phyloP scores from a whole-genome alignment of 2,329 filamentous ascomycete genomes.

The Sordariomycetes sp. region DNA sequence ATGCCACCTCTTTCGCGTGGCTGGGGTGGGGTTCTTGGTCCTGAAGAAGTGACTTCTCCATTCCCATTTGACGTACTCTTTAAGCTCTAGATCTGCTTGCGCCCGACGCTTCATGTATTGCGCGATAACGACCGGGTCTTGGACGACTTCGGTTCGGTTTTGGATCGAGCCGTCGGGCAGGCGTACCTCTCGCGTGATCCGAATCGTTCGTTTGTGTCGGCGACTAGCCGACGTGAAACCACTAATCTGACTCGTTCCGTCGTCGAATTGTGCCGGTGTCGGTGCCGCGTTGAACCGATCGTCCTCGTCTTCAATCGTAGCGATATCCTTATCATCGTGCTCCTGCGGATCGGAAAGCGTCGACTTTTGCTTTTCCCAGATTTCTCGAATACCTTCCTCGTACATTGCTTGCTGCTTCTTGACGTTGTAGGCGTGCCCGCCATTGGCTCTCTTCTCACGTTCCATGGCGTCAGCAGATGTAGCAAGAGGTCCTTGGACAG shows the following conservation, averaged over 20 bases:
- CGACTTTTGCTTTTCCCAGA: slow-evolving; percentile 82
- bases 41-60: too few relatives aligned
- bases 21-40: too few relatives aligned
- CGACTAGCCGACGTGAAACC: slow-evolving; percentile 58
- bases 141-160: slow-evolving; percentile 58
- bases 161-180: slow-evolving; percentile 41
- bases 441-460: slow-evolving; percentile 78
- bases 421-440: slow-evolving; percentile 95
- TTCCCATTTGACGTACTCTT: slow-evolving; percentile 59
- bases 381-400: slow-evolving; percentile 80
- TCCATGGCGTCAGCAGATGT: slow-evolving; percentile 77
- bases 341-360: slow-evolving; percentile 67
- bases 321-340: slow-evolving; percentile 53
- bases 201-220: slow-evolving; percentile 55
- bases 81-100: slow-evolving; percentile 59
- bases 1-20: too few relatives aligned
- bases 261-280: slow-evolving; percentile 60
- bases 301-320: slow-evolving; percentile 50
- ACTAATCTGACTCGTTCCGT: slow-evolving; percentile 72
- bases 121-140: slow-evolving; percentile 78
- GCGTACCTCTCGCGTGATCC: slow-evolving; percentile 59
- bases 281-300: slow-evolving; percentile 64
- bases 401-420: slow-evolving; percentile 89
- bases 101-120: slow-evolving; percentile 77
- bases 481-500: slow-evolving; percentile 57